phyloP scores from a whole-genome alignment of 78 protist genomes.

The Dictyostelium brefeldianum region DNA sequence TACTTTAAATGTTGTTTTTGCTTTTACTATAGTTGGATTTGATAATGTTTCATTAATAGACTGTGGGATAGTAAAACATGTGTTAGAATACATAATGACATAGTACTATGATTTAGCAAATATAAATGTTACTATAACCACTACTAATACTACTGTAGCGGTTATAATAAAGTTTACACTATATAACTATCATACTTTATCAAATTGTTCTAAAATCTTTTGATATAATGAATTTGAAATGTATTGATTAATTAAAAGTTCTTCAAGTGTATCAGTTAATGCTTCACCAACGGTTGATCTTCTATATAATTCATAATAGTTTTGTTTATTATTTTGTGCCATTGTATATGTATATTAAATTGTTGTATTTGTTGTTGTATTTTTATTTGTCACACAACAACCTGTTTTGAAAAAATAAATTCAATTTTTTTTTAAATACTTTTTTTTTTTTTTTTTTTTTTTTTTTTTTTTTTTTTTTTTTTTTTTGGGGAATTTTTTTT shows the following conservation, averaged over 20 bases:
- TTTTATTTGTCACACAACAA: not conserved
- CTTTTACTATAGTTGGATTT: constrained; percentile 11
- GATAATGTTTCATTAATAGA: constrained; percentile 69
- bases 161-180: not conserved
- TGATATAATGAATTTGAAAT: constrained; percentile 27
- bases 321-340: constrained; percentile 25
- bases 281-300: constrained; percentile 68
- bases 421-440: not conserved
- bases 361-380: not conserved
- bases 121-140: not conserved
- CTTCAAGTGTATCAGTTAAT: constrained; percentile 65
- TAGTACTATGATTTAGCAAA: too few species aligned
- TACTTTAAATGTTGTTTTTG: constrained; percentile 50
- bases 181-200: constrained; percentile 56
- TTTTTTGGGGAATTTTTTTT: not conserved
- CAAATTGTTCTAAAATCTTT: constrained; percentile 53
- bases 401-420: not conserved
- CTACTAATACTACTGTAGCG: not conserved
- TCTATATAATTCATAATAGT: constrained; percentile 72
- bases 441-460: not conserved
- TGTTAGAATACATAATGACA: not conserved
- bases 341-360: not conserved
- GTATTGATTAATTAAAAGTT: constrained; percentile 29
- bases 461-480: not conserved
- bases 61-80: not conserved